These are phyloP conservation scores for Hypoxylon sp. DNA, from an alignment of 2,329 filamentous ascomycete genomes.

Conservation along the genomic window DNA sequence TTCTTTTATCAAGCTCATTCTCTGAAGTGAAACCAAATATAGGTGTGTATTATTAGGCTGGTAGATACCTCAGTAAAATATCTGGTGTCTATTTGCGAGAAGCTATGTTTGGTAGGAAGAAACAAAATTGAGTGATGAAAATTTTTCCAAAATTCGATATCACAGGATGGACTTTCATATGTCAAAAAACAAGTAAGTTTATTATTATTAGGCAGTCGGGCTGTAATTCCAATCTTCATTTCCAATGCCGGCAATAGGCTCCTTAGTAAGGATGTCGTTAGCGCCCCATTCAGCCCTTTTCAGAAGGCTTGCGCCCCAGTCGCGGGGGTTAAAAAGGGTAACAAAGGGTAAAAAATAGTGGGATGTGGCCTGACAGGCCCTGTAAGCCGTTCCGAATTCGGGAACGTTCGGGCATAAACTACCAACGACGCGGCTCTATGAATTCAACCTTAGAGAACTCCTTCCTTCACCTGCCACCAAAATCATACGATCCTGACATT, in stretches of 20 bases:
- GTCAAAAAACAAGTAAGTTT: not conserved
- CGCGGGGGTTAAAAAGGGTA: constrained; percentile 17
- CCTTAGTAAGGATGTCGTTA: constrained; percentile 33
- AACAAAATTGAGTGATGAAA: not conserved
- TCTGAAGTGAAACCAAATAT: not conserved
- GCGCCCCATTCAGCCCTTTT: constrained; percentile 39
- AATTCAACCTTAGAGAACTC: constrained; percentile 23
- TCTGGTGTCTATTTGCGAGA: not conserved
- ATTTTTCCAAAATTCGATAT: not conserved
- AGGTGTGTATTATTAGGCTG: not conserved
- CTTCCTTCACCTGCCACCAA: constrained; percentile 34
- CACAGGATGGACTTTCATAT: constrained; percentile 9
- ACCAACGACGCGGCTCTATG: constrained; percentile 37
- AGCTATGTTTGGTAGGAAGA: not conserved
- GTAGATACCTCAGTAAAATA: too few relatives aligned
- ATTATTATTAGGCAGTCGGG: constrained; percentile 21
- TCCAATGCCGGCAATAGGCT: constrained; percentile 27
- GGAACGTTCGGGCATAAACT: constrained; percentile 44
- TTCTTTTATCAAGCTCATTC: constrained; percentile 1
- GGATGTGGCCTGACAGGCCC: constrained; percentile 46
- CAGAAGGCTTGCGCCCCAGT: constrained; percentile 36
- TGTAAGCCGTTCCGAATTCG: constrained; percentile 46
- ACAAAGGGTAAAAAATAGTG: constrained; percentile 42
- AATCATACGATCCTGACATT: constrained; percentile 47
- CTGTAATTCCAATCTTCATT: constrained; percentile 23